phyloP scores from a whole-genome alignment of 768 basidiomycete species.

The Hysterangium stoloniferum region DNA sequence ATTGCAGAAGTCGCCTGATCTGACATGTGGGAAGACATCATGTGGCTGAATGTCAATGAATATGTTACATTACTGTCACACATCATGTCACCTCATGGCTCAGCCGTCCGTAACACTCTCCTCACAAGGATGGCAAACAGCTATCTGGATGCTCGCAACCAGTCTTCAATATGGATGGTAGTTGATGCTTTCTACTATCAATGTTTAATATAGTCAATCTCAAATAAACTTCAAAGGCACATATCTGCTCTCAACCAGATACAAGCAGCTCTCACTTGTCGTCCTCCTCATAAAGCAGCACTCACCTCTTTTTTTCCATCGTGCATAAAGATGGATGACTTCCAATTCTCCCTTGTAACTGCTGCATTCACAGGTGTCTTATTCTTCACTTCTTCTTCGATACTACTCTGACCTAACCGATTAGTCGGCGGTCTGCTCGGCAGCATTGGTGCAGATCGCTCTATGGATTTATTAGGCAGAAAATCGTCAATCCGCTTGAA shows the following conservation, averaged over 20 bases:
- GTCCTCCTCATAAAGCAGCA: constrained; percentile 15
- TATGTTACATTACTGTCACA: not conserved
- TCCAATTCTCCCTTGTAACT: constrained; percentile 76
- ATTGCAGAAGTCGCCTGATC: not conserved
- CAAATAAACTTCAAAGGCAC: constrained; percentile 77
- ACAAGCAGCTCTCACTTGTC: constrained; percentile 70
- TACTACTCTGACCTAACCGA: not conserved
- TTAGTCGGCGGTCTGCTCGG: constrained; percentile 73
- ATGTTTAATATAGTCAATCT: not conserved
- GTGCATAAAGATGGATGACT: constrained; percentile 75
- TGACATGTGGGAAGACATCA: no score
- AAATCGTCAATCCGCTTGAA: constrained; percentile 57
- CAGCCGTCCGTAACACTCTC: constrained; percentile 6
- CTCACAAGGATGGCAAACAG: constrained; percentile 7
- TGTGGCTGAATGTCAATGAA: no score
- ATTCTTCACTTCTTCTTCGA: not conserved
- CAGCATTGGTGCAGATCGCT: constrained; percentile 54
- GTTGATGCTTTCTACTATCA: not conserved
- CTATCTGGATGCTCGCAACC: constrained; percentile 7
- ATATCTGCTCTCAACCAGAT: constrained; percentile 89
- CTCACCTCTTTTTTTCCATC: constrained; percentile 42
- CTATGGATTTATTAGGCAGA: constrained; percentile 68
- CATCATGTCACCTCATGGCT: constrained; percentile 4
- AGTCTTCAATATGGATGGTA: constrained; percentile 12
- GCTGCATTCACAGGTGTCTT: constrained; percentile 56